A percentile compares a stretch with the other conserved stretches of the same genome.
Conservation (phyloP, 805 yeast genomes). For the Lachancea mirantina region DNA sequence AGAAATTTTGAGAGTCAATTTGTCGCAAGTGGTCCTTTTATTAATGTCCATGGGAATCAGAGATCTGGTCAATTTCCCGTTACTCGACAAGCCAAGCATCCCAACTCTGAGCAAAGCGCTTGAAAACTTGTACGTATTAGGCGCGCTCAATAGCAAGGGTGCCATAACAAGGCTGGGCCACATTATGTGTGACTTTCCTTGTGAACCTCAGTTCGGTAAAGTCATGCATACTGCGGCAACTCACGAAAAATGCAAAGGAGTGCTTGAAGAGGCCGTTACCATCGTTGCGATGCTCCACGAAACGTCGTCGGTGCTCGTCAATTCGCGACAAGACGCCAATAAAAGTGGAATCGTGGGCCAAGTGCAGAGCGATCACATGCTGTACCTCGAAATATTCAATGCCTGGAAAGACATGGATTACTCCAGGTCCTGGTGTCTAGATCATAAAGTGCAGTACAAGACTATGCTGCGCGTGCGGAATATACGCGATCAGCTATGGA, state of each 20-base stretch:
- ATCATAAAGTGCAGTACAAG: conserved; percentile 71
- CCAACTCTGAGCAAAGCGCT: conserved; percentile 67
- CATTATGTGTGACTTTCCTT: conserved; percentile 85
- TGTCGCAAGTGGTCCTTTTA: conserved; percentile 67
- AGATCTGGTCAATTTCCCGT: conserved; percentile 76
- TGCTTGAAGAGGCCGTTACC: conserved; percentile 55
- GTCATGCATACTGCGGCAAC: conserved; percentile 55
- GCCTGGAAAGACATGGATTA: conserved; percentile 65
- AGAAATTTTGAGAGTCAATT: conserved; percentile 81
- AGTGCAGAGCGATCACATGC: conserved; percentile 64
- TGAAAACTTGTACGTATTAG: conserved; percentile 75
- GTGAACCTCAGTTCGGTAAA: conserved; percentile 85
- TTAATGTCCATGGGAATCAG: conserved; percentile 78
- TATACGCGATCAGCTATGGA: conserved; percentile 60
- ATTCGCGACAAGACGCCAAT: conserved; percentile 7
- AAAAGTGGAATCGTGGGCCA: conserved; percentile 47
- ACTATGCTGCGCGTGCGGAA: conserved; percentile 62
- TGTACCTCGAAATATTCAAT: conserved; percentile 66
- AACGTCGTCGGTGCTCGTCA: conserved; percentile 55
- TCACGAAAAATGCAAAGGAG: conserved; percentile 44
- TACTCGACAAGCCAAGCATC: conserved; percentile 83
- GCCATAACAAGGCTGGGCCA: conserved; percentile 69
- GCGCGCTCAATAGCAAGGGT: conserved; percentile 80
- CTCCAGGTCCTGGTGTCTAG: conserved; percentile 77
- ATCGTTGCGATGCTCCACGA: conserved; percentile 82